A percentile compares a stretch with the other conserved stretches of the same genome.
Conservation (phyloP, 768 basidiomycete genomes). For the Lactarius sp. region DNA sequence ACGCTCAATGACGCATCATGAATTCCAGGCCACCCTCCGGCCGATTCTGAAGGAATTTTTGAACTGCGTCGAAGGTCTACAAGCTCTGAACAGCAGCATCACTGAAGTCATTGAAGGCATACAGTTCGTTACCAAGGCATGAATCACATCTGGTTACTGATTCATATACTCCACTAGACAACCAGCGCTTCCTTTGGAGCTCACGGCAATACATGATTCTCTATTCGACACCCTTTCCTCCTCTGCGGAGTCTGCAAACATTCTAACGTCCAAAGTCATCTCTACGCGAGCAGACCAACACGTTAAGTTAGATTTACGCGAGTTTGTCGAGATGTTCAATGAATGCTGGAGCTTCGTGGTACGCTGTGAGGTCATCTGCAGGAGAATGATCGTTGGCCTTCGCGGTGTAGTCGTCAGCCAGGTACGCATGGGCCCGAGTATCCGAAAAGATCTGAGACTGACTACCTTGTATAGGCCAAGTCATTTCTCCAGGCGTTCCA, state of each 20-base stretch:
- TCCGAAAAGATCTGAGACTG: not conserved
- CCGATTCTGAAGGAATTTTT: constrained; percentile 58
- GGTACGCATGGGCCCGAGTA: constrained; percentile 35
- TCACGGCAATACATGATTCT: constrained; percentile 54
- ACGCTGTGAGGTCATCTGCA: constrained; percentile 76
- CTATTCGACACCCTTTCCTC: constrained; percentile 72
- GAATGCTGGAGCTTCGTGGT: constrained; percentile 89
- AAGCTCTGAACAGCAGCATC: constrained; percentile 54
- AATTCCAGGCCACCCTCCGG: constrained; percentile 61
- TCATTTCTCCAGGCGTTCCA: constrained; percentile 85
- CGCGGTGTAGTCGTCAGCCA: constrained; percentile 83
- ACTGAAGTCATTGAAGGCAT: constrained; percentile 52
- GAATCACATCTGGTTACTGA: not conserved
- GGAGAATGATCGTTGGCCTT: constrained; percentile 89
- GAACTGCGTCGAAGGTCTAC: constrained; percentile 62
- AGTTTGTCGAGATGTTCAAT: constrained; percentile 80
- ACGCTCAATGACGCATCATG: constrained; percentile 59
- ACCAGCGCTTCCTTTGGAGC: constrained; percentile 37
- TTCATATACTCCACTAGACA: constrained; percentile 31
- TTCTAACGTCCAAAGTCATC: constrained; percentile 75
- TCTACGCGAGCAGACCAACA: constrained; percentile 75
- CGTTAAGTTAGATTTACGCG: constrained; percentile 58
- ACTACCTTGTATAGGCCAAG: constrained; percentile 57
- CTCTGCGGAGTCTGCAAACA: constrained; percentile 80
- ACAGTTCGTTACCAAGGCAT: constrained; percentile 32